Percentiles rank a stretch among this genome's conserved stretches.
phyloP scores from a whole-genome alignment of 768 basidiomycete species.

The Calocybe gangraenosa region DNA sequence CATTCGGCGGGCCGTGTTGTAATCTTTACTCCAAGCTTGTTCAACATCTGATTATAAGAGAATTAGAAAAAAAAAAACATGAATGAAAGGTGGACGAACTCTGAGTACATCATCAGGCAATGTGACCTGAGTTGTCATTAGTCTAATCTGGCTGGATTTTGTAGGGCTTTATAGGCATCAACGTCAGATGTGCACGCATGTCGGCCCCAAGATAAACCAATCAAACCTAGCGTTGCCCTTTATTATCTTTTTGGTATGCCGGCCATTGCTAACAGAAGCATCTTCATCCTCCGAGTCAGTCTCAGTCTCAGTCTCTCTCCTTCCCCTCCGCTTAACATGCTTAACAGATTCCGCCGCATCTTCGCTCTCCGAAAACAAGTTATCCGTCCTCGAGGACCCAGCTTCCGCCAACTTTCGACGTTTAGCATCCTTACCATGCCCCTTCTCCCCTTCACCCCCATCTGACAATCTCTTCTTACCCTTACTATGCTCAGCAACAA shows the following conservation, averaged over 20 bases:
- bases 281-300: slow-evolving; percentile 18
- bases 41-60: slow-evolving; percentile 42
- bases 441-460: slow-evolving; percentile 8
- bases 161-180: slow-evolving; percentile 4
- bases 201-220: too few relatives aligned
- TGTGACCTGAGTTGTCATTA: slow-evolving; percentile 68
- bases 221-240: too few relatives aligned
- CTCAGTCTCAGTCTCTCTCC: slow-evolving; percentile 16
- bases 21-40: slow-evolving; percentile 62
- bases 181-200: too few relatives aligned
- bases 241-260: too few relatives aligned
- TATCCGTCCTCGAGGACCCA: too few relatives aligned
- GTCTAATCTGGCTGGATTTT: slow-evolving; percentile 26
- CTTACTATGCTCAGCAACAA: slow-evolving; percentile 2
- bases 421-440: background rate
- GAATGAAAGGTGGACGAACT: slow-evolving; percentile 33
- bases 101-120: slow-evolving; percentile 56
- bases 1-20: slow-evolving; percentile 60
- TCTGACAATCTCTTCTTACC: slow-evolving; percentile 11
- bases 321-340: slow-evolving; percentile 15
- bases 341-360: background rate
- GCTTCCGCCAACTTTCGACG: too few relatives aligned
- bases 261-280: background rate
- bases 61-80: background rate
- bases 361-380: background rate